Evolutionary conservation across 2,329 filamentous ascomycete genomes (phyloP), one percentile per base, ranked within the genome.

Genomic region (Colletotrichum sp.): DNA sequence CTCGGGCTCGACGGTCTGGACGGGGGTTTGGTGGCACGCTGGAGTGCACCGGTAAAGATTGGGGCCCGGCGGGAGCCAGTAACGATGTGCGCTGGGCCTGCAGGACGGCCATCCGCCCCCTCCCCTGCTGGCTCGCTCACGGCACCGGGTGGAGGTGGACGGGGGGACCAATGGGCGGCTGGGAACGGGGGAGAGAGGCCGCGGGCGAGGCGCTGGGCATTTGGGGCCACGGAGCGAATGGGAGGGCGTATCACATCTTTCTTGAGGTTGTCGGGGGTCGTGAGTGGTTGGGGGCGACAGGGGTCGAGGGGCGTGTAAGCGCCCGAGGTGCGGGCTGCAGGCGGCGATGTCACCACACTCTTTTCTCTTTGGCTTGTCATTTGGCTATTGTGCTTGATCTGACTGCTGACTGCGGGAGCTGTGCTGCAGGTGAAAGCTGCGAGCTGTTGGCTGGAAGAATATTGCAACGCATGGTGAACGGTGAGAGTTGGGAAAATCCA

Each of bases 231-330:
- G 24, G 26, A 26, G 68, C 73, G 69, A 76, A 76, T 76, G 70
- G 18, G 57, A 60, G 5, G 59, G 10, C 26, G 21, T 18, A 76
- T 76, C 73, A 76, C 73, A 44, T 30, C 30, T 59, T 5, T 57
- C 62, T 63, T 18, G 32, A 30, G 64, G 69, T 59, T 57, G 62
- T 32, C 15, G 32, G 36, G 67, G 65, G 62, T 63, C 21, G 52
- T 65, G 49, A 67, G 72, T 66, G 26, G 67, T 65, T 69, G 64
- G 70, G 36, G 49, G 44, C 57, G 52, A 62, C 77, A 78, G 67
- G 77, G 77, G 65, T 78, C 24, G 26, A 32, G 65, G 52, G 28
- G 39, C 30, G 65, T 77, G 77, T 78, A 78, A 78, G 77, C 77
- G 77, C 77, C 75, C 44, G 44, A 49, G 44, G 44, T 49, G 74